These are phyloP conservation scores for Porcisia hertigi DNA, from an alignment of 208 protist species.

Conservation along the genomic window DNA sequence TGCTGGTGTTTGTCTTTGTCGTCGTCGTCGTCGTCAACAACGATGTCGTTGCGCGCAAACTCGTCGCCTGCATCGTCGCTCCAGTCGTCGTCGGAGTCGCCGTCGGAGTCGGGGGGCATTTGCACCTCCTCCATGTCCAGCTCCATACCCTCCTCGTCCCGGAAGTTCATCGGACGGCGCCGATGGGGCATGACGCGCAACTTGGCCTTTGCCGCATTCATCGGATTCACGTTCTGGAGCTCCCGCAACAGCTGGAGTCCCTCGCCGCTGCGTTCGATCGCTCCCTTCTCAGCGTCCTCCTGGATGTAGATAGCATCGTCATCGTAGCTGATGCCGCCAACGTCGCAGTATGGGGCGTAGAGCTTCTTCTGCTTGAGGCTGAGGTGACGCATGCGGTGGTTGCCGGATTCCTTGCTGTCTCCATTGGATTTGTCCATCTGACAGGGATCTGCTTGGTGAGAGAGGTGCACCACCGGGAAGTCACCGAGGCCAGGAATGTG, in stretches of 20 bases:
- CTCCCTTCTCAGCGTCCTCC: conserved; percentile 77
- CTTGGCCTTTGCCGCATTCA: conserved; percentile 53
- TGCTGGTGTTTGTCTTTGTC: not conserved
- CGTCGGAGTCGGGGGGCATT: conserved; percentile 45
- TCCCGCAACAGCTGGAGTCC: conserved; percentile 82
- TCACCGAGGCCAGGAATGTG: conserved; percentile 99
- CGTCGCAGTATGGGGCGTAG: conserved; percentile 98
- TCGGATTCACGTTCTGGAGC: conserved; percentile 73
- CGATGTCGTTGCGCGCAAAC: conserved; percentile 19
- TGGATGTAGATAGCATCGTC: conserved; percentile 98
- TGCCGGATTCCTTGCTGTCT: conserved; percentile 29
- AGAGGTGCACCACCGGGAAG: conserved; percentile 90
- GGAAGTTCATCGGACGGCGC: conserved; percentile 80
- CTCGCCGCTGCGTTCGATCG: conserved; percentile 84
- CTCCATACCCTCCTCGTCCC: conserved; percentile 84
- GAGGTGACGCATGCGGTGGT: conserved; percentile 91
- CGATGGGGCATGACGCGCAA: conserved; percentile 43
- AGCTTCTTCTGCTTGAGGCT: conserved; percentile 94
- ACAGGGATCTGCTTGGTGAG: conserved; percentile 96
- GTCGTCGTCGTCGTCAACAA: conserved; percentile 31
- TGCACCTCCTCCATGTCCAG: conserved; percentile 66
- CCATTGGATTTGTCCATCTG: conserved; percentile 57
- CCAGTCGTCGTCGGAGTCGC: conserved; percentile 36
- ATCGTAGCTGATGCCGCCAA: conserved; percentile 98
- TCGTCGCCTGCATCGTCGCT: conserved; percentile 22